These are phyloP conservation scores for Phytopythium vexans DNA, from an alignment of 352 stramenopile species.

Conservation along the genomic window DNA sequence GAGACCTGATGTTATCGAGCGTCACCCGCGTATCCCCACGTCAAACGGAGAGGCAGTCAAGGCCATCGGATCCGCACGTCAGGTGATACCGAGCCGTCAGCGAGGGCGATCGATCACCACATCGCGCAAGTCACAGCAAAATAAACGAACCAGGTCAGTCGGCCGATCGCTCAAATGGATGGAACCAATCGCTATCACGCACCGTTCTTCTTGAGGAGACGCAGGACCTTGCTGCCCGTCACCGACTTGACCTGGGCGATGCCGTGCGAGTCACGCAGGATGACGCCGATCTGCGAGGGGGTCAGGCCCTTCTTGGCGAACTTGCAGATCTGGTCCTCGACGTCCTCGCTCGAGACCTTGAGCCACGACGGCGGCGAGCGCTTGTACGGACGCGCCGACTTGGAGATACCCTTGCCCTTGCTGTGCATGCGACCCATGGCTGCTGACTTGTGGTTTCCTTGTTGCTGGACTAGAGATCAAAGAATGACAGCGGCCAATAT, in stretches of 20 bases:
- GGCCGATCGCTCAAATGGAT: not conserved
- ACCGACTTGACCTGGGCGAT: slow-evolving; percentile 99
- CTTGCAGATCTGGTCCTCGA: slow-evolving; percentile 99
- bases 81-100: slow-evolving; percentile 78
- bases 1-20: slow-evolving; percentile 64
- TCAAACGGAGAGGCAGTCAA: slow-evolving; percentile 61
- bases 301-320: slow-evolving; percentile 99
- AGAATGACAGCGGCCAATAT: slow-evolving; percentile 22
- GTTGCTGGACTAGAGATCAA: slow-evolving; percentile 69
- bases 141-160: slow-evolving; percentile 10
- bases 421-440: slow-evolving; percentile 99
- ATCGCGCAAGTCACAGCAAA: slow-evolving; percentile 6
- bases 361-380: slow-evolving; percentile 98
- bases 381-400: slow-evolving; percentile 99
- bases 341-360: slow-evolving; percentile 95
- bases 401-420: slow-evolving; percentile 99
- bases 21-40: slow-evolving; percentile 83
- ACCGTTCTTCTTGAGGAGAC: slow-evolving; percentile 99
- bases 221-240: slow-evolving; percentile 99
- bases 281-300: slow-evolving; percentile 98
- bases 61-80: slow-evolving; percentile 64
- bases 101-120: slow-evolving; percentile 4
- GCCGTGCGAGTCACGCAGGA: slow-evolving; percentile 99
- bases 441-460: slow-evolving; percentile 23
- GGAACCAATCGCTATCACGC: slow-evolving; percentile 15